phyloP scores from a whole-genome alignment of 768 basidiomycete species.

The Phylloporus sp. region DNA sequence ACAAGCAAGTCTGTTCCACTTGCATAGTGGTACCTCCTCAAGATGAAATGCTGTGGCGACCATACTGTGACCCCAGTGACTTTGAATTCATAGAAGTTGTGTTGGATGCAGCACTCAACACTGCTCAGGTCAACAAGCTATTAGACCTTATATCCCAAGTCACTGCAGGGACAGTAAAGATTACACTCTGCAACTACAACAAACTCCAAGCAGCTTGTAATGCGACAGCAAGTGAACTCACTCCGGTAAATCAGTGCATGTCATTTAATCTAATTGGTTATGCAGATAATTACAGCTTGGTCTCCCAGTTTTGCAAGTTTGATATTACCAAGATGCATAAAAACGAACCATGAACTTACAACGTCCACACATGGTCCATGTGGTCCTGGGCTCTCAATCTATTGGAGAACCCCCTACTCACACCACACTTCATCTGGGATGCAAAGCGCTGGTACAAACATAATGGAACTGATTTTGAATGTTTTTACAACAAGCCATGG shows the following conservation, averaged over 20 bases:
- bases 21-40: background rate
- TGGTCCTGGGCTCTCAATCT: slow-evolving; percentile 5
- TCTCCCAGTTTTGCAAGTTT: too few species aligned
- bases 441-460: slow-evolving; percentile 27
- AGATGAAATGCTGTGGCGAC: slow-evolving; percentile 8
- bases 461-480: slow-evolving; percentile 23
- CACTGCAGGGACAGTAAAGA: slow-evolving; percentile 16
- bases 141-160: background rate
- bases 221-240: background rate
- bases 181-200: background rate
- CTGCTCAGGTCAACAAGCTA: slow-evolving; percentile 3
- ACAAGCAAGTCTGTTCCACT: slow-evolving; percentile 9
- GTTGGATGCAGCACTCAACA: slow-evolving; percentile 7
- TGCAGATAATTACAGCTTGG: too few species aligned
- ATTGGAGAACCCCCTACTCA: background rate
- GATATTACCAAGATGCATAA: too few species aligned
- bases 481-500: slow-evolving; percentile 35
- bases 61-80: slow-evolving; percentile 1
- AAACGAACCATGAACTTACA: too few species aligned
- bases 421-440: slow-evolving; percentile 31
- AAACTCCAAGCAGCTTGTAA: slow-evolving; percentile 4
- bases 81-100: slow-evolving; percentile 11
- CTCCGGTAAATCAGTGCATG: background rate
- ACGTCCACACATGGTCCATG: too few species aligned
- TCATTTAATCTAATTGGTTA: too few species aligned